phyloP scores from a whole-genome alignment of 2,329 filamentous ascomycete genomes.

The Cercospora berteroae region DNA sequence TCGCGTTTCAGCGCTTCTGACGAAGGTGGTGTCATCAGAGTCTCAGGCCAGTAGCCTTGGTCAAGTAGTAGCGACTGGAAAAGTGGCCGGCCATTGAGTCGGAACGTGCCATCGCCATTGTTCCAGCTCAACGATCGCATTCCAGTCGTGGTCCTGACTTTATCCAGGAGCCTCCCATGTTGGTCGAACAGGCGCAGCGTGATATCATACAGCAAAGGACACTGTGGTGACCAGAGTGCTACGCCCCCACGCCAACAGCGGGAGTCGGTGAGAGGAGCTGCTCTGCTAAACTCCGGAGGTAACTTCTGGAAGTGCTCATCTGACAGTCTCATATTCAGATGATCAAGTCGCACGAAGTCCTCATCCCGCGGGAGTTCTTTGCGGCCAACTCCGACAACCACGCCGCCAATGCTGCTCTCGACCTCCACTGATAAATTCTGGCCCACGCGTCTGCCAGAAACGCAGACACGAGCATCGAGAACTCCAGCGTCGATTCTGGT shows the following conservation, averaged over 20 bases:
- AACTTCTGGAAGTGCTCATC: conserved; percentile 44
- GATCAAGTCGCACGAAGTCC: conserved; percentile 46
- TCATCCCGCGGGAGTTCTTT: conserved; percentile 51
- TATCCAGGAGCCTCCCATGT: conserved; percentile 49
- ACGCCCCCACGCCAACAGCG: conserved; percentile 54
- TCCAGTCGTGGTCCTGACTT: conserved; percentile 59
- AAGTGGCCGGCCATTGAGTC: conserved; percentile 57
- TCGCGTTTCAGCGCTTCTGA: conserved; percentile 49
- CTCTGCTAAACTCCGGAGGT: conserved; percentile 38
- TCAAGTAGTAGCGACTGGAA: conserved; percentile 62
- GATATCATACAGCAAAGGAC: conserved; percentile 58
- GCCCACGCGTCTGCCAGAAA: conserved; percentile 51
- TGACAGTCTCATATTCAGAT: conserved; percentile 51
- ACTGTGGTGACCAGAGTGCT: conserved; percentile 62
- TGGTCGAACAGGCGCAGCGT: conserved; percentile 52
- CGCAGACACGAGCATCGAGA: conserved; percentile 52
- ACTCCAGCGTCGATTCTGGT: conserved; percentile 54
- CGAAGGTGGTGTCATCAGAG: conserved; percentile 58
- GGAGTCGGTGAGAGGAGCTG: conserved; percentile 41
- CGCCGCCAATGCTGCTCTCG: conserved; percentile 53
- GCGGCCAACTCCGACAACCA: conserved; percentile 47
- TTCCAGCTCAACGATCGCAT: conserved; percentile 62
- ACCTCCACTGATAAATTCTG: conserved; percentile 53
- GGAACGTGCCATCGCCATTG: conserved; percentile 57
- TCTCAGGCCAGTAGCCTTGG: conserved; percentile 63